Evolutionary conservation across 2,329 filamentous ascomycete species (phyloP).

Genomic region (Pseudocercospora eumusae): DNA sequence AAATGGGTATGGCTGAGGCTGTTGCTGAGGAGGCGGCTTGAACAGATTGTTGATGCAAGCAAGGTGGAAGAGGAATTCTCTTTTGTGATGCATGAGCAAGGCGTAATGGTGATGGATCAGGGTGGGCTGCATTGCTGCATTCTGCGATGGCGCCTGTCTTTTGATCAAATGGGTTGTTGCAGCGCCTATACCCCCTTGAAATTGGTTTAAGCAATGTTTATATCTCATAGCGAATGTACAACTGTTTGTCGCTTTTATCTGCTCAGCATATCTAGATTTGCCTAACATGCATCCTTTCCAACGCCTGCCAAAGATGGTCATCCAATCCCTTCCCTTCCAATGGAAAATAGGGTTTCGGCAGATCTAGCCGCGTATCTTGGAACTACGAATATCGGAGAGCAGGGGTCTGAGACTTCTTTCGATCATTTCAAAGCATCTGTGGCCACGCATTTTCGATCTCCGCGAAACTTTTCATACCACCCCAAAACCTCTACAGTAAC

Average conservation of each 20-base stretch:
- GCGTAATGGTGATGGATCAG: neutral
- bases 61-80: neutral
- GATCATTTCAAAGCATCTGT: neutral
- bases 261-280: too few species aligned
- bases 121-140: neutral
- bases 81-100: slow-evolving; percentile 11
- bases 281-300: neutral
- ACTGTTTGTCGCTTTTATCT: neutral
- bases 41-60: too few species aligned
- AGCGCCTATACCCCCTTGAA: slow-evolving; percentile 14
- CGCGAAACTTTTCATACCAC: neutral
- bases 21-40: slow-evolving; percentile 15
- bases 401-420: slow-evolving; percentile 37
- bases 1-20: slow-evolving; percentile 69
- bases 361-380: slow-evolving; percentile 67
- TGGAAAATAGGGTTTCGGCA: neutral
- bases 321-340: too few species aligned
- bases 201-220: neutral
- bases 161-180: neutral
- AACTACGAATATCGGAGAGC: slow-evolving; percentile 46
- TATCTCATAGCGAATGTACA: neutral
- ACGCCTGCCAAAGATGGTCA: neutral
- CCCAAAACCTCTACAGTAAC: neutral
- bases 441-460: neutral
- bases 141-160: neutral